Evolutionary conservation across 2,329 filamentous ascomycete species (phyloP), one percentile per base, ranked within the genome.

Genomic region (Claviceps digitariae): DNA sequence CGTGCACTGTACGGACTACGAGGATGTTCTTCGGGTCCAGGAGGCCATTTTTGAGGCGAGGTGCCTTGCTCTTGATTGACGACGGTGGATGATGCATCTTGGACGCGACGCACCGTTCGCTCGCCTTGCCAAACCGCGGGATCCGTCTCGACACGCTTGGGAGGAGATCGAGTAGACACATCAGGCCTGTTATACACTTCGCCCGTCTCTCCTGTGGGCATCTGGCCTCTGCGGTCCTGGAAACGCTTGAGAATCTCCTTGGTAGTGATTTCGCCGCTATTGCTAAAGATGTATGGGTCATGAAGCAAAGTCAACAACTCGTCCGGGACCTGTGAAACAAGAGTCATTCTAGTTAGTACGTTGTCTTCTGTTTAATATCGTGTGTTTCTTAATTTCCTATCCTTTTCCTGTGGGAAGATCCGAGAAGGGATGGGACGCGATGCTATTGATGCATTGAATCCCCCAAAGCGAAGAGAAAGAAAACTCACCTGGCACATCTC

Each of bases 161-260:
- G 81, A 55, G 74, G 72, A 34, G 74, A 78, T 51, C 74, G 72
- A 51, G 65, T 75, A 63, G 76, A 69, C 70, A 85, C 74, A 67
- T 80, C 78, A 66, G 74, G 74, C 68, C 76, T 72, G 68, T 75
- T 72, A 64, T 75, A 72, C 66, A 77, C 71, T 64, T 82, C 75
- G 66, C 76, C 71, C 63, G 76, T 70, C 69, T 82, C 79, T 68
- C 74, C 70, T 71, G 79, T 72, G 73, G 86, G 70, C 71, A 82
- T 71, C 45, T 75, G 72, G 7, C 75, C 74, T 53, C 72, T 70
- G 57, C 93, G 84, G 63, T 95, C 88, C 50, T 90, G 90, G 69
- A 94, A 96, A 54, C 89, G 83, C 67, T 91, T 95, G 51, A 98
- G 77, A 52, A 98, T 97, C 63, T 98, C 93, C 68, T 98, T 98